Conservation (phyloP, 371 early-diverging fungal genomes). For the Lichtheimia corymbifera region DNA sequence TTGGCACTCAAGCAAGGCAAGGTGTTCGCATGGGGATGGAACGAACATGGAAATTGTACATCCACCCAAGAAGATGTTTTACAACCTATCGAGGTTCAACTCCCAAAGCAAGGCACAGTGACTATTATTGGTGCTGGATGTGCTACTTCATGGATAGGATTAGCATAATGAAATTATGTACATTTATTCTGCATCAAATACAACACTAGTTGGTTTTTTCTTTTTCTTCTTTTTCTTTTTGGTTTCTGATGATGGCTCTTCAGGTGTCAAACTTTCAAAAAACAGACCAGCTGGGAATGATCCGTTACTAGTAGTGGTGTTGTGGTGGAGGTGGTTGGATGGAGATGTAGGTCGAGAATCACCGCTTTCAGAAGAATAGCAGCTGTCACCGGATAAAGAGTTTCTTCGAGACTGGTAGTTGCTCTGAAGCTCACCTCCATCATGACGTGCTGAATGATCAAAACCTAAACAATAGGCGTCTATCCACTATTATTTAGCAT, state of each 20-base stretch:
- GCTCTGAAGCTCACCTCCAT: conserved; percentile 1
- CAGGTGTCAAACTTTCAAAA: conserved; percentile 32
- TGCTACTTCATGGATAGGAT: conserved; percentile 25
- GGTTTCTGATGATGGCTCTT: conserved; percentile 16
- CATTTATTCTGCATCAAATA: neutral
- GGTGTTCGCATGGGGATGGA: conserved; percentile 87
- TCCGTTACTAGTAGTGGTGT: conserved; percentile 4
- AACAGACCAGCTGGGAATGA: conserved; percentile 23
- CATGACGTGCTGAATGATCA: conserved; percentile 15
- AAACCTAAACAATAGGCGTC: conserved; percentile 50
- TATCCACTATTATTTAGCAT: conserved; percentile 5
- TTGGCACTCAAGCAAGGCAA: conserved; percentile 51
- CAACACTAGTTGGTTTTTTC: conserved; percentile 12
- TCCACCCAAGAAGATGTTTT: conserved; percentile 30
- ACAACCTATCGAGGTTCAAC: neutral
- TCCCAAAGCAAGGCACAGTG: conserved; percentile 7
- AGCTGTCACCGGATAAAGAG: conserved; percentile 25
- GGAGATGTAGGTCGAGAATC: conserved; percentile 21
- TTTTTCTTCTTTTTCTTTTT: conserved; percentile 29
- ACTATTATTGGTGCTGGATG: conserved; percentile 21
- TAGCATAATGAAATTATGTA: conserved; percentile 2
- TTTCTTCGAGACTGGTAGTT: conserved; percentile 13
- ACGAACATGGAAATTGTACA: conserved; percentile 90
- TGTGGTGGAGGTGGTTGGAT: conserved; percentile 4
- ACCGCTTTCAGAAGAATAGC: conserved; percentile 14